Base-by-base conservation (phyloP, 257 asterid genomes). In the Solanum phureja region DNA sequence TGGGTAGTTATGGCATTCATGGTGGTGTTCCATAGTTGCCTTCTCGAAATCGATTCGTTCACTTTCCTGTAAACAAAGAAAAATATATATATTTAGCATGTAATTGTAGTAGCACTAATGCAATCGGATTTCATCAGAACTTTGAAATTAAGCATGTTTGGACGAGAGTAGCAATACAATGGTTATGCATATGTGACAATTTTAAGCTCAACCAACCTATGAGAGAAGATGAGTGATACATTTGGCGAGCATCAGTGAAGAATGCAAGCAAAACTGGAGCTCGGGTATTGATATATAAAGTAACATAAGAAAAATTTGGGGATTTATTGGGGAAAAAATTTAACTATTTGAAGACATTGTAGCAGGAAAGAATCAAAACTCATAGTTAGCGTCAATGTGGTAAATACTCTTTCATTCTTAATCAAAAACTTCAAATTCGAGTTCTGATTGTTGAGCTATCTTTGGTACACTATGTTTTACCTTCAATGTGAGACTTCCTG, bases 1-100 rank as follows among this genome's bases (percentile, higher is more conserved):
- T 94, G 98, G 38, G 66, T 19, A 56, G 66, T 19, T 19, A 56
- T 56, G 24, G 89, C 91, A 5, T 83, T 87, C 33, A 35, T 58
- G 11, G 89, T 40, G 40, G 93, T 68, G 66, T 92, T 87, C 2
- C 90, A 89, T 24, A 92, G 72, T 33, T 91, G 88, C 72, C 98
- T 93, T 87, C 94, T 92, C 16, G 94, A 90, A 11, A 93, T 64
- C 1, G 98, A 95, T 75, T 86, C 94, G 83, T 94, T 93, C 24
- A 96, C 98, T 87, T 84, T 92, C 91, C 99, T 96, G 92, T 31
- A 38, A 11, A 44, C 42, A 81, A 46, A 24, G 8, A 11, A 23
- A 3, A 37, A 31, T 2, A 4, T 1, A 18, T 34, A 72, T 19
- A 18, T 8, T 16, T 33, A 33, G 27, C 79, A 18, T 34, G n/a